Conservation (phyloP, 2,329 filamentous ascomycete species). For the Pseudogymnoascus sp. region DNA sequence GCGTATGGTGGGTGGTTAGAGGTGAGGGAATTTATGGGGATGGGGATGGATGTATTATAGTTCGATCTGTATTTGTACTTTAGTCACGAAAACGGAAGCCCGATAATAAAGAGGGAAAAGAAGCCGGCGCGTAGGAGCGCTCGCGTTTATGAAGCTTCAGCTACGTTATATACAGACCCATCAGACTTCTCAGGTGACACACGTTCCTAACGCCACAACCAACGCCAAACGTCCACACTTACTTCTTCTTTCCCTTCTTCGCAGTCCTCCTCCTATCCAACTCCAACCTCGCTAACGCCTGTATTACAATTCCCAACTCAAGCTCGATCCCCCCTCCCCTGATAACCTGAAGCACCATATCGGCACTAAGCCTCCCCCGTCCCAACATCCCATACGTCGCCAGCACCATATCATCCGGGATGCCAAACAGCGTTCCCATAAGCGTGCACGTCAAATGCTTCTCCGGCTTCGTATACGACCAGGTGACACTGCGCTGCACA, state of each 20-base stretch:
- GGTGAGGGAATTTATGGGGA: too few relatives aligned
- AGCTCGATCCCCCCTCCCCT: background rate
- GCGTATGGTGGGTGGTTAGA: background rate
- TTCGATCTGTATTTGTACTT: background rate
- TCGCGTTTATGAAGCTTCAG: background rate
- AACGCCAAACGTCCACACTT: too few relatives aligned
- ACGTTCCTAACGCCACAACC: background rate
- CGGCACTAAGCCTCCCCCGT: background rate
- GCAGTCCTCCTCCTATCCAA: background rate
- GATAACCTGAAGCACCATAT: background rate
- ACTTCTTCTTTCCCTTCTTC: background rate
- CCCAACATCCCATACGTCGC: background rate
- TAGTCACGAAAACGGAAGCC: background rate
- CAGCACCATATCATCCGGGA: background rate
- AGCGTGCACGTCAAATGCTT: background rate
- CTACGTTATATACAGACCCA: background rate
- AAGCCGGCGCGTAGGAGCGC: background rate
- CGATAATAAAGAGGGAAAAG: background rate
- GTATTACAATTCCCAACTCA: background rate
- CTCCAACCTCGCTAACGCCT: background rate
- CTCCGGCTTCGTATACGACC: background rate
- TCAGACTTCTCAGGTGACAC: background rate
- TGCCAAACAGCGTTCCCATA: background rate
- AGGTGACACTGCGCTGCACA: background rate
- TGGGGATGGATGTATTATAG: background rate